Conservation (phyloP, 2,329 filamentous ascomycete genomes). For the Cadophora luteo-olivacea region DNA sequence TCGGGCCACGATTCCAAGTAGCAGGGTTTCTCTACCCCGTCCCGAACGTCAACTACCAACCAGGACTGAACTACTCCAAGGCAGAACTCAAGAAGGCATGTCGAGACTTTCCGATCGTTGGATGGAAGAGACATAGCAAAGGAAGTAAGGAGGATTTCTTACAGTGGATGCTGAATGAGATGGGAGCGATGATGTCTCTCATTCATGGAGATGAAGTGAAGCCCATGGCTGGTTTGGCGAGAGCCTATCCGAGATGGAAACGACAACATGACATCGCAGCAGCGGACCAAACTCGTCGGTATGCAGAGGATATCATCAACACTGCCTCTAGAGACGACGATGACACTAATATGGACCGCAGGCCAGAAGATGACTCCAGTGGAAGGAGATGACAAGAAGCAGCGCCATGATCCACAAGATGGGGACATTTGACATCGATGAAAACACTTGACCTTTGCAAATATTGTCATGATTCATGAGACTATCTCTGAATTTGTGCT, state of each 20-base stretch:
- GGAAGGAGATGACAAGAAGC: too few relatives aligned
- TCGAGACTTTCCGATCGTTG: not conserved
- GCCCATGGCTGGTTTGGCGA: not conserved
- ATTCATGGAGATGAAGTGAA: not conserved
- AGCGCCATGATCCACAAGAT: too few relatives aligned
- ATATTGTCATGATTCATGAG: too few relatives aligned
- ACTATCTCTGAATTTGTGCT: too few relatives aligned
- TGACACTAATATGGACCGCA: too few relatives aligned
- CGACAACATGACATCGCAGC: not conserved
- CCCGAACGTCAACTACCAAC: not conserved
- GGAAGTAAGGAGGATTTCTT: not conserved
- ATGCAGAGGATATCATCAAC: not conserved
- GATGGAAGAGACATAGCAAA: not conserved
- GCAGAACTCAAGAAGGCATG: not conserved
- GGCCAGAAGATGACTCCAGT: too few relatives aligned
- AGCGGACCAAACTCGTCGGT: not conserved
- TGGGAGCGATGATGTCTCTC: not conserved
- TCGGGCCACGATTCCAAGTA: not conserved
- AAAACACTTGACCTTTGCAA: too few relatives aligned
- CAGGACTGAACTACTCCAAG: slow-evolving; percentile 4
- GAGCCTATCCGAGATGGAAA: not conserved
- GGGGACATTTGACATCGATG: too few relatives aligned
- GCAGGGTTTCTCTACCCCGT: not conserved
- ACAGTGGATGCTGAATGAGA: not conserved
- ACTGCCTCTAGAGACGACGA: not conserved